Evolutionary conservation across 257 asterid genomes (phyloP).

Genomic region (Haberlea rhodopensis): DNA sequence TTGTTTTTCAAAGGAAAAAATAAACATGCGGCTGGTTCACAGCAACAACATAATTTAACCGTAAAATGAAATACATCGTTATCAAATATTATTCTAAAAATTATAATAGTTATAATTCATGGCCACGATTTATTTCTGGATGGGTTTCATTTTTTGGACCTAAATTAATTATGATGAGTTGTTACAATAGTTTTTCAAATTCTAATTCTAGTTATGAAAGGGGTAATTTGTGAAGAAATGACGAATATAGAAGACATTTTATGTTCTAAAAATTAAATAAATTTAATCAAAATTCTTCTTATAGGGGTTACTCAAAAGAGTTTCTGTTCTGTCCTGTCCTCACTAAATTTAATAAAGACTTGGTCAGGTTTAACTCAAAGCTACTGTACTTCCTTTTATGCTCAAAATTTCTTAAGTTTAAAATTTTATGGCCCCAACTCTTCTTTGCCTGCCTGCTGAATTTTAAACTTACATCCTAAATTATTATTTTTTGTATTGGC

Average conservation of each 20-base stretch:
- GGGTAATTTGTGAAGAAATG: background rate
- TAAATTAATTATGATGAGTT: too few species aligned
- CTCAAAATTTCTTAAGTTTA: background rate
- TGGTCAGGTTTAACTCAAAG: background rate
- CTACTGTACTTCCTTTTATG: background rate
- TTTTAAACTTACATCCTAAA: background rate
- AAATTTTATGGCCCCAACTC: background rate
- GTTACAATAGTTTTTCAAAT: background rate
- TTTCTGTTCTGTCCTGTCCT: too few species aligned
- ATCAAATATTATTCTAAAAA: background rate
- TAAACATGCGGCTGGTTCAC: background rate
- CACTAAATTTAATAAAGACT: background rate
- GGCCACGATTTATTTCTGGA: background rate
- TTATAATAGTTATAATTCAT: background rate
- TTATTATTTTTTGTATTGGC: background rate
- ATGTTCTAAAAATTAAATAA: too few species aligned
- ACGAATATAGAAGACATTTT: too few species aligned
- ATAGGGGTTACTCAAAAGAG: too few species aligned
- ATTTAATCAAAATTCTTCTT: too few species aligned
- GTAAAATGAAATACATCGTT: background rate
- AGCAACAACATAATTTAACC: too few species aligned
- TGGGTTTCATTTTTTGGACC: background rate
- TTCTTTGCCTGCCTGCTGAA: background rate
- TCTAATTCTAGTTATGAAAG: background rate
- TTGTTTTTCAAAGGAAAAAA: too few species aligned